phyloP scores from a whole-genome alignment of 139 green algal species.

The Picochlorum sp. region DNA sequence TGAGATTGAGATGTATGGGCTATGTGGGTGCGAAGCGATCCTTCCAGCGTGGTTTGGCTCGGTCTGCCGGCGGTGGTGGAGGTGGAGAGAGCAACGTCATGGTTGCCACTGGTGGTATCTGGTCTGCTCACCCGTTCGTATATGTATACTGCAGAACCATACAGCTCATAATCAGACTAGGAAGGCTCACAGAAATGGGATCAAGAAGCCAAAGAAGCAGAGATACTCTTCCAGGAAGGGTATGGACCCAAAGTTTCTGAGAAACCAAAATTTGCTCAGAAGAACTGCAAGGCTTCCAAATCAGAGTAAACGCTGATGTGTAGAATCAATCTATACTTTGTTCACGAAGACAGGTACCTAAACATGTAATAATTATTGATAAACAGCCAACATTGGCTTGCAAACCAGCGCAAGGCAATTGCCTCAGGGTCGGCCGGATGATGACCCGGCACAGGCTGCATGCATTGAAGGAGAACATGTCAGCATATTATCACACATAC shows the following conservation, averaged over 20 bases:
- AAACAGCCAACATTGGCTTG: no score
- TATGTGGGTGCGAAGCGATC: no score
- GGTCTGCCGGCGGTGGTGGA: no score
- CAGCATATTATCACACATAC: no score
- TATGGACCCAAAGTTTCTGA: constrained; percentile 92
- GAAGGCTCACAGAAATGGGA: constrained; percentile 87
- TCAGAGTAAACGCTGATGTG: background rate
- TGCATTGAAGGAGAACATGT: no score
- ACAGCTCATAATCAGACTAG: constrained; percentile 88
- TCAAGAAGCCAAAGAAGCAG: constrained; percentile 85
- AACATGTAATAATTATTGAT: background rate
- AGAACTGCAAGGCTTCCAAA: constrained; percentile 14
- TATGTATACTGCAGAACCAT: constrained; percentile 61
- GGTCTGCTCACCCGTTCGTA: background rate
- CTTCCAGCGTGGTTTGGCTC: no score
- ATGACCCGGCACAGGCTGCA: no score
- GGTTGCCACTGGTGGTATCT: no score
- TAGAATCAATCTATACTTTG: background rate
- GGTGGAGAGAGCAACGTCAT: no score
- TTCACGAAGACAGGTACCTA: background rate
- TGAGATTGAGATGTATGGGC: no score
- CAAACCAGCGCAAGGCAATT: no score
- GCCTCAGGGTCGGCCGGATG: no score
- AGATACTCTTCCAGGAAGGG: constrained; percentile 60
- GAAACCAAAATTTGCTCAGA: constrained; percentile 86